Evolutionary conservation across 2,329 filamentous ascomycete species (phyloP).

Genomic region (Cladosporium sp.): DNA sequence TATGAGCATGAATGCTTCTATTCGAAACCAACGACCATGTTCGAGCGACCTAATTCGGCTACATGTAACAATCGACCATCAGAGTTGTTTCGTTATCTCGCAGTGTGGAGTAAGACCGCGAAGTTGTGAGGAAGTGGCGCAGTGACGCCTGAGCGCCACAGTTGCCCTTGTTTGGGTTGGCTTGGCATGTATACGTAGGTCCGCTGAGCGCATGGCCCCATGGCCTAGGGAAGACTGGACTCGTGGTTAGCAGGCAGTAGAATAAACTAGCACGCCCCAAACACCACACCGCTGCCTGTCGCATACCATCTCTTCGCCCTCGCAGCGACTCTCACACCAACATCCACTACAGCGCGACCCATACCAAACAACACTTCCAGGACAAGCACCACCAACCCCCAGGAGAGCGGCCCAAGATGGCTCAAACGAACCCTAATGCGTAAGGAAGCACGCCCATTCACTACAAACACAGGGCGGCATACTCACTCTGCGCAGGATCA

Average conservation of each 20-base stretch:
- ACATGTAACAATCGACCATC: too few relatives aligned
- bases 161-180: background rate
- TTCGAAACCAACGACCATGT: too few relatives aligned
- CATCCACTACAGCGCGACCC: background rate
- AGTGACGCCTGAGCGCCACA: background rate
- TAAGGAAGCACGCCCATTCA: constrained; percentile 21
- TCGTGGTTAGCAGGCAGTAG: constrained; percentile 12
- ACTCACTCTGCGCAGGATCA: constrained; percentile 54
- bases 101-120: background rate
- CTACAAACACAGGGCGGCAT: background rate
- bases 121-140: background rate
- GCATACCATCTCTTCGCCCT: background rate
- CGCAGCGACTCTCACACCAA: background rate
- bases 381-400: background rate
- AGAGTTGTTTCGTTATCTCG: background rate
- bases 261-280: constrained; percentile 2
- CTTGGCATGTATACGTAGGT: constrained; percentile 16
- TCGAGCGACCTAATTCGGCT: too few relatives aligned
- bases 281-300: constrained; percentile 9
- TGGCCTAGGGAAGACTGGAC: background rate
- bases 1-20: too few relatives aligned
- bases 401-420: constrained; percentile 29
- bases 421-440: constrained; percentile 35
- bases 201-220: constrained; percentile 11
- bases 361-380: background rate